Base-by-base conservation (phyloP, 2,329 filamentous ascomycete species). In the Beauveria sp. region DNA sequence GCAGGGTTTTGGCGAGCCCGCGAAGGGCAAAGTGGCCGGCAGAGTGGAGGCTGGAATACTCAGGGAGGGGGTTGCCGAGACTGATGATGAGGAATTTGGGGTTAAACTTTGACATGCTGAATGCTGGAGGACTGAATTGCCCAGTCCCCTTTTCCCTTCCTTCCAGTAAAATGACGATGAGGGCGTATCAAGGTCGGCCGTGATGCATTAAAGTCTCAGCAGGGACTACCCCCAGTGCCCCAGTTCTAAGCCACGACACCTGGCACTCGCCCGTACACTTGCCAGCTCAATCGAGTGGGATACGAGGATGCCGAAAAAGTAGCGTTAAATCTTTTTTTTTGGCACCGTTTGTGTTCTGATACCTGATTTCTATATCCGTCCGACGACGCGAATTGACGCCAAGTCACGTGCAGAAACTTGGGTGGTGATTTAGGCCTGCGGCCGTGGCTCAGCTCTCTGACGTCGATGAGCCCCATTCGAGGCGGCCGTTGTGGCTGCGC, bases 21-120 rank as follows among this genome's bases (percentile, higher is more conserved):
- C 83, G 78, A 66, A 96, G 83, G 51, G 91, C 83, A 61, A 86
- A 83, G 77, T 98, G 93, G 12, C 93, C 95, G 16, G 92, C 91
- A 26, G 88, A 93, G 76, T 98, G 95, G 8, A 93, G 86, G 22
- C 90, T 96, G 65, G 88, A 82, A 66, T 84, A 83, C 74, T 93
- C 93, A 2, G 85, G 78, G 7, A 83, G 79, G 7, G 90, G 91
- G 69, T 98, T 98, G 67, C 95, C 95, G 65, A 99, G 83, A 65
- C 91, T 95, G 77, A 92, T 84, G 69, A 98, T 81, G 62, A 98
- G 84, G 67, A 96, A 85, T 45, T 81, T 83, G 51, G 77, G 74
- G 31, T 69, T 73, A 60, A 75, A 74, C 69, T 60, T 63, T 20
- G 55, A 49, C 61, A 74, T 75, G 51, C 52, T 69, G 64, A 28